phyloP scores from a whole-genome alignment of 768 basidiomycete species.

The Russula lepida region DNA sequence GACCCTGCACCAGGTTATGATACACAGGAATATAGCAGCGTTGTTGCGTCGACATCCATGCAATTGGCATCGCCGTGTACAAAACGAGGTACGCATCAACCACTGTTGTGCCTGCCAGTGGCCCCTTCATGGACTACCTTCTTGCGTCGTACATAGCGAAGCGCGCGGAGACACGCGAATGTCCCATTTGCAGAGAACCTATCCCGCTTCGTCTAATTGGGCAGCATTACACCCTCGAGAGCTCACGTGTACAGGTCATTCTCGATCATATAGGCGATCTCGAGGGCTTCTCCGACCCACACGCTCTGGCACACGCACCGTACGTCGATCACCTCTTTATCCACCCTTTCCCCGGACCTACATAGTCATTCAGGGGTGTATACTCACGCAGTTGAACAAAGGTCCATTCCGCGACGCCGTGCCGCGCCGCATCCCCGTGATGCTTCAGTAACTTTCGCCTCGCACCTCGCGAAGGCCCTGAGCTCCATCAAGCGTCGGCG shows the following conservation, averaged over 20 bases:
- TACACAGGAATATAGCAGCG: neutral
- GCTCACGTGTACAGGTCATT: slow-evolving; percentile 60
- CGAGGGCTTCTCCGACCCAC: slow-evolving; percentile 43
- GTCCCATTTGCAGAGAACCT: slow-evolving; percentile 64
- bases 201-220: slow-evolving; percentile 68
- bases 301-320: slow-evolving; percentile 41
- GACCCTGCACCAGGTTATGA: neutral
- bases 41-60: slow-evolving; percentile 4
- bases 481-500: slow-evolving; percentile 58
- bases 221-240: slow-evolving; percentile 56
- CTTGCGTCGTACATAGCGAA: slow-evolving; percentile 37
- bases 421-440: slow-evolving; percentile 34
- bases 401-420: slow-evolving; percentile 30
- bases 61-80: neutral
- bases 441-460: slow-evolving; percentile 23
- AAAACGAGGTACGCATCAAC: slow-evolving; percentile 9
- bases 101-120: neutral
- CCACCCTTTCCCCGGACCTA: neutral
- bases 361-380: neutral
- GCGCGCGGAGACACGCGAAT: slow-evolving; percentile 65
- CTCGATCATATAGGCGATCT: slow-evolving; percentile 53
- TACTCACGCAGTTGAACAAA: slow-evolving; percentile 29
- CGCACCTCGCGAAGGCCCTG: slow-evolving; percentile 43
- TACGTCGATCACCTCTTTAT: slow-evolving; percentile 27
- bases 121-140: too few relatives aligned